A percentile compares a stretch with the other conserved stretches of the same genome.
These are phyloP conservation scores for Colletotrichum sojae DNA, from an alignment of 2,329 filamentous ascomycete genomes.

Conservation along the genomic window DNA sequence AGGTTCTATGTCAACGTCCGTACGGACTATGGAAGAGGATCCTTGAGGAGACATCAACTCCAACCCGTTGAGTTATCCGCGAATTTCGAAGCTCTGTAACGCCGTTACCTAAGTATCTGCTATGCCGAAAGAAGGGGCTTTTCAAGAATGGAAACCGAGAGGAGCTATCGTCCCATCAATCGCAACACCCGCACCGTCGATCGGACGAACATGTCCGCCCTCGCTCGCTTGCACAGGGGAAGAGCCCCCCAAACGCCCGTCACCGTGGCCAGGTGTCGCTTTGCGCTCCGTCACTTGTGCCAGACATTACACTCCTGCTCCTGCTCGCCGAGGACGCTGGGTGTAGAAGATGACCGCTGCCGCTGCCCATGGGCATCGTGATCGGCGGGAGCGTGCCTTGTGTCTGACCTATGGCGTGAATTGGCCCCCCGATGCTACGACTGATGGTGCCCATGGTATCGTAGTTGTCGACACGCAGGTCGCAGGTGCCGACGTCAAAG, in stretches of 20 bases:
- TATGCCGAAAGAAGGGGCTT: no score
- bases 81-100: no score
- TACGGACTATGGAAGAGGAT: no score
- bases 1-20: no score
- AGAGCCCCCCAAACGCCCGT: background rate
- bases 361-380: conserved; percentile 17
- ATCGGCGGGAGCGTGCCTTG: conserved; percentile 33
- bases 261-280: conserved; percentile 31
- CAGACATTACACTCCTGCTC: conserved; percentile 16
- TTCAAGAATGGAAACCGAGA: no score
- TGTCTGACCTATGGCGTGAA: conserved; percentile 18
- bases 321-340: conserved; percentile 22
- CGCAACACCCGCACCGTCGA: conserved; percentile 1
- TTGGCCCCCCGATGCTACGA: conserved; percentile 38
- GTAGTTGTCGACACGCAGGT: conserved; percentile 56
- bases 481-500: conserved; percentile 69
- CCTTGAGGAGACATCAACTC: no score
- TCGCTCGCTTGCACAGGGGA: background rate
- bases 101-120: no score
- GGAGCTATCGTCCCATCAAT: background rate
- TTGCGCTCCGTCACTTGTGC: conserved; percentile 22
- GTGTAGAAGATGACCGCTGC: conserved; percentile 19
- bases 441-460: conserved; percentile 39
- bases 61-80: no score
- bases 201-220: conserved; percentile 10